phyloP scores from a whole-genome alignment of 2,329 filamentous ascomycete genomes.

The Colletotrichum incanum region DNA sequence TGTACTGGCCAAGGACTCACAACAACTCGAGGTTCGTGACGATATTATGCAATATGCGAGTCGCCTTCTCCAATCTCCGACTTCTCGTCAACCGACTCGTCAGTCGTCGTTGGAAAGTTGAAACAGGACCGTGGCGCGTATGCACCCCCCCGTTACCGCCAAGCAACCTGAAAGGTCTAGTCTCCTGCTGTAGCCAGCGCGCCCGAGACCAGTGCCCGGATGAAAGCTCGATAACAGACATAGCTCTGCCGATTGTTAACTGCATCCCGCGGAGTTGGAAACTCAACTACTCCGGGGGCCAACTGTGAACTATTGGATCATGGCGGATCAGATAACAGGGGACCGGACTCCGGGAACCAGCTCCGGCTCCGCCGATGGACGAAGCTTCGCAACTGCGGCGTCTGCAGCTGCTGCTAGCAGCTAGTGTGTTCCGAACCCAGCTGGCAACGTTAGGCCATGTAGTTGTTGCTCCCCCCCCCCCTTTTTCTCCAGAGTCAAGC shows the following conservation, averaged over 20 bases:
- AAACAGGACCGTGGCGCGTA: neutral
- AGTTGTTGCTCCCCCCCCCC: neutral
- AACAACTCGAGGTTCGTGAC: neutral
- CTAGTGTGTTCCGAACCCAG: neutral
- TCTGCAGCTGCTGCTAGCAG: neutral
- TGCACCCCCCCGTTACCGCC: neutral
- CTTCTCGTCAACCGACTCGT: neutral
- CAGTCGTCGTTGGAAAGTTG: neutral
- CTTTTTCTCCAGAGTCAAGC: neutral
- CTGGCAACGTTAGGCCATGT: neutral
- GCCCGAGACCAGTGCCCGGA: slow-evolving; percentile 3
- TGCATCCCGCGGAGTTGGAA: neutral
- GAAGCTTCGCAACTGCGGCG: neutral
- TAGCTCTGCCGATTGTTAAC: neutral
- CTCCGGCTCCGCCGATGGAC: neutral
- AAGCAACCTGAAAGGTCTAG: neutral
- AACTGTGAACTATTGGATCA: neutral
- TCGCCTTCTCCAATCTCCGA: slow-evolving; percentile 16
- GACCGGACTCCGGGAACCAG: neutral
- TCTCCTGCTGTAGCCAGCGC: slow-evolving; percentile 3
- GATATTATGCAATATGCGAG: slow-evolving; percentile 9
- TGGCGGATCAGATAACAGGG: neutral
- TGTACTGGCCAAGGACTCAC: neutral
- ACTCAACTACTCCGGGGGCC: neutral
- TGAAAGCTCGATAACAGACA: neutral